Evolutionary conservation across 2,329 filamentous ascomycete genomes (phyloP).

Genomic region (Monilinia aucupariae): DNA sequence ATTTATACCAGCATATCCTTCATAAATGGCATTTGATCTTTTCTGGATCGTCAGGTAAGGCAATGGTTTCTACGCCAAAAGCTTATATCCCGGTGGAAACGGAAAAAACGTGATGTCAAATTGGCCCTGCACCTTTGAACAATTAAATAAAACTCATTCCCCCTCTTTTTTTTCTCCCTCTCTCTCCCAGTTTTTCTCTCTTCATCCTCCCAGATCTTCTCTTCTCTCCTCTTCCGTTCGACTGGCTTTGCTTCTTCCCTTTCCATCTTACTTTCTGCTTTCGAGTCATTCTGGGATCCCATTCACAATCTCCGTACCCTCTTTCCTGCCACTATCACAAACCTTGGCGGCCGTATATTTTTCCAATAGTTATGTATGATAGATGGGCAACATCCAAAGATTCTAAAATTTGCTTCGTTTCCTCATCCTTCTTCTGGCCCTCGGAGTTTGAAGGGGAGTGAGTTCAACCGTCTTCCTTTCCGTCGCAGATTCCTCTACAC

Average conservation of each 20-base stretch:
- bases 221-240: background rate
- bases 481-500: conserved; percentile 1
- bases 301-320: conserved; percentile 2
- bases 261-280: conserved; percentile 15
- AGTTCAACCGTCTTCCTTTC: background rate
- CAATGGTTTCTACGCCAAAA: conserved; percentile 9
- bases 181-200: background rate
- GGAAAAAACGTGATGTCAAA: conserved; percentile 13
- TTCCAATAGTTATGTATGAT: background rate
- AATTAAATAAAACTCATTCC: conserved; percentile 23
- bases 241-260: background rate
- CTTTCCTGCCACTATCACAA: background rate
- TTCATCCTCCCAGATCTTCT: conserved; percentile 6
- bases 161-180: conserved; percentile 11
- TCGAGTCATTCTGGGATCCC: conserved; percentile 2
- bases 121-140: conserved; percentile 13
- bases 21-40: conserved; percentile 9
- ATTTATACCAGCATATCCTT: conserved; percentile 6
- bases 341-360: conserved; percentile 9
- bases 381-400: background rate
- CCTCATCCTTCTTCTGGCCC: background rate
- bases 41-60: conserved; percentile 11
- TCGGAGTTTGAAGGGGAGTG: background rate
- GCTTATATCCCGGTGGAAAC: conserved; percentile 10
- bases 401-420: background rate